These are phyloP conservation scores for Zygoascus flipseniorum DNA, from an alignment of 805 yeast genomes.

Conservation along the genomic window DNA sequence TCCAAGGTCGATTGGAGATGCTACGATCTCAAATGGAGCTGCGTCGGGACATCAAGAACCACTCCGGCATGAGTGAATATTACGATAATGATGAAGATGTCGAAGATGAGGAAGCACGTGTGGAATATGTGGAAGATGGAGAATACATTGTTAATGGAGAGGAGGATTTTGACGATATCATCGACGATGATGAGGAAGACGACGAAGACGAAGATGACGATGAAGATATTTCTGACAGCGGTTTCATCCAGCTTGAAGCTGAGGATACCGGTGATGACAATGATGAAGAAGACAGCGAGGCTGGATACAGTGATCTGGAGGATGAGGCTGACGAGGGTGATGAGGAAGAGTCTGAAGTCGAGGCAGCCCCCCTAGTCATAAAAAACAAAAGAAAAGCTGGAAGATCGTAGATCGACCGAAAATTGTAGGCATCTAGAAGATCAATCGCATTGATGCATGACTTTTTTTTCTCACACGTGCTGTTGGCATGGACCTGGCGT, in stretches of 20 bases:
- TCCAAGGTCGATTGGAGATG: conserved; percentile 80
- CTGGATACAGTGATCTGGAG: conserved; percentile 10
- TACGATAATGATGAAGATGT: conserved; percentile 27
- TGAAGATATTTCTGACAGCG: conserved; percentile 18
- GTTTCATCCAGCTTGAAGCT: conserved; percentile 20
- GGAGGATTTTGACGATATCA: conserved; percentile 26
- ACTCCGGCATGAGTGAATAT: background rate
- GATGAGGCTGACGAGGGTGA: conserved; percentile 12
- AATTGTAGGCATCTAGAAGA: too few relatives aligned
- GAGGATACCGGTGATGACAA: conserved; percentile 27
- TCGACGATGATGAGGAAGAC: conserved; percentile 39
- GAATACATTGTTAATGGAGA: conserved; percentile 41
- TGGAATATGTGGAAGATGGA: conserved; percentile 32
- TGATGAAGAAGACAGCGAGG: conserved; percentile 12
- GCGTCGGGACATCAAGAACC: conserved; percentile 40
- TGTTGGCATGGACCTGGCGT: too few relatives aligned
- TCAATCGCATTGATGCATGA: too few relatives aligned
- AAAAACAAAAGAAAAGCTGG: background rate
- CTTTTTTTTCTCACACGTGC: too few relatives aligned
- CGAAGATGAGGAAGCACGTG: conserved; percentile 26
- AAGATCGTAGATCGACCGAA: background rate
- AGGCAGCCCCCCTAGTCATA: background rate
- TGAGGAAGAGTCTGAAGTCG: conserved; percentile 17
- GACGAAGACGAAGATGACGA: conserved; percentile 31
- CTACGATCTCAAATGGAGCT: conserved; percentile 66